Evolutionary conservation across 768 basidiomycete species (phyloP).

Genomic region (Leccinum broughii): DNA sequence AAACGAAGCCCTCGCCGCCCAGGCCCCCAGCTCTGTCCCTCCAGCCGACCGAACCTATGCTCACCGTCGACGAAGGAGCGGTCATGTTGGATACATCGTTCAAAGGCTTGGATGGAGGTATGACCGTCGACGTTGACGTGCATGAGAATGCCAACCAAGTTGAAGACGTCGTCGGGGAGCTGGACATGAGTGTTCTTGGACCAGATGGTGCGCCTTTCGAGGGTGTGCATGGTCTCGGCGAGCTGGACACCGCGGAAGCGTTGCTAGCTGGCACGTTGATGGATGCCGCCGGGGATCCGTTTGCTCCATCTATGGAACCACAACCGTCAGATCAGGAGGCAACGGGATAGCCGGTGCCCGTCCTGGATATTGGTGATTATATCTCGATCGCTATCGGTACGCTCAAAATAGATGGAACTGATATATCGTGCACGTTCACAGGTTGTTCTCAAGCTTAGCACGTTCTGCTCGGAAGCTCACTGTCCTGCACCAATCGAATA

Average conservation of each 20-base stretch:
- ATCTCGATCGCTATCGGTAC: not conserved
- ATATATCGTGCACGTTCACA: conserved; percentile 2
- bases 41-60: conserved; percentile 47
- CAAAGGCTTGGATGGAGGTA: conserved; percentile 50
- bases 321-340: conserved; percentile 15
- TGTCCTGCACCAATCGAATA: not conserved
- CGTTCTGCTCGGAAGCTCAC: not conserved
- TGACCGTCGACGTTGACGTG: conserved; percentile 43
- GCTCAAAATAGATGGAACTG: conserved; percentile 2
- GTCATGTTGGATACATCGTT: conserved; percentile 56
- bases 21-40: conserved; percentile 64
- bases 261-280: conserved; percentile 62
- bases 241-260: conserved; percentile 52
- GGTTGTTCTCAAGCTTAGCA: not conserved
- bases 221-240: conserved; percentile 49
- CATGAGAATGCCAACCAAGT: conserved; percentile 30
- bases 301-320: conserved; percentile 37
- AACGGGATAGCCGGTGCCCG: conserved; percentile 8
- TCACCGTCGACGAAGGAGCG: conserved; percentile 37
- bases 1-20: conserved; percentile 65
- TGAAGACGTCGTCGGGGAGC: conserved; percentile 41
- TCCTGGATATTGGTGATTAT: conserved; percentile 7
- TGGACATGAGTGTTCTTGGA: conserved; percentile 66
- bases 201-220: conserved; percentile 66
- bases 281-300: conserved; percentile 62